These are phyloP conservation scores for Podospora pseudopauciseta DNA, from an alignment of 495 filamentous ascomycete species.

Conservation along the genomic window DNA sequence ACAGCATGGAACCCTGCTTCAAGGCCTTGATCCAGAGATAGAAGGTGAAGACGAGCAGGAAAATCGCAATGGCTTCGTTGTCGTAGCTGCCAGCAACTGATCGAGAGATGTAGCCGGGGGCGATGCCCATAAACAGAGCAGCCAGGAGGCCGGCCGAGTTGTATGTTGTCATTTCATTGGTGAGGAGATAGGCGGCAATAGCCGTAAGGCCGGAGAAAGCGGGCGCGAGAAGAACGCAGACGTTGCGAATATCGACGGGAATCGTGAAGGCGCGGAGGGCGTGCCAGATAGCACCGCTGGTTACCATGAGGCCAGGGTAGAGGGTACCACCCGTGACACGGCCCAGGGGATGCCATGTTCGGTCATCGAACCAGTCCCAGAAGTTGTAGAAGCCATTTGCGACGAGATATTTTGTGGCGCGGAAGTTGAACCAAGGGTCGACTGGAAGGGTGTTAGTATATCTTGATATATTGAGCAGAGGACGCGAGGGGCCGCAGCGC, in stretches of 20 bases:
- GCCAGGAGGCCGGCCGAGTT: constrained; percentile 93
- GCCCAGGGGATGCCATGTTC: constrained; percentile 99
- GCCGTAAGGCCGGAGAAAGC: constrained; percentile 95
- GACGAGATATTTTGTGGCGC: constrained; percentile 95
- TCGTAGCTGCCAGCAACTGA: constrained; percentile 99
- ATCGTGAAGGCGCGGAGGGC: constrained; percentile 84
- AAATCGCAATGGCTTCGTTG: constrained; percentile 99
- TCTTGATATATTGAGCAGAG: constrained; percentile 3
- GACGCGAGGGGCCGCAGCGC: constrained; percentile 8
- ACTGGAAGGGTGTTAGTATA: constrained; percentile 54
- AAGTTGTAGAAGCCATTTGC: constrained; percentile 97
- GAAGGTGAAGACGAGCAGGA: constrained; percentile 97
- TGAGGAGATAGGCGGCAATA: constrained; percentile 90
- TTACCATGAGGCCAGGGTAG: constrained; percentile 99
- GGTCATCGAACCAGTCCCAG: constrained; percentile 99
- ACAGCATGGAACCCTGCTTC: constrained; percentile 92
- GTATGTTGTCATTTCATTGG: constrained; percentile 89
- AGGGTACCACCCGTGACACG: constrained; percentile 98
- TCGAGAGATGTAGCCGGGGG: constrained; percentile 94
- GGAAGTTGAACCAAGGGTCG: constrained; percentile 99
- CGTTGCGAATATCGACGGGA: constrained; percentile 97
- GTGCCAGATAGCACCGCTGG: constrained; percentile 95
- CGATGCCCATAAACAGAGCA: constrained; percentile 94
- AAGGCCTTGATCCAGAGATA: constrained; percentile 98
- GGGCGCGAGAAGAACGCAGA: constrained; percentile 95